phyloP scores from a whole-genome alignment of 148 eudicot species.

The Rhododendron ovatum region DNA sequence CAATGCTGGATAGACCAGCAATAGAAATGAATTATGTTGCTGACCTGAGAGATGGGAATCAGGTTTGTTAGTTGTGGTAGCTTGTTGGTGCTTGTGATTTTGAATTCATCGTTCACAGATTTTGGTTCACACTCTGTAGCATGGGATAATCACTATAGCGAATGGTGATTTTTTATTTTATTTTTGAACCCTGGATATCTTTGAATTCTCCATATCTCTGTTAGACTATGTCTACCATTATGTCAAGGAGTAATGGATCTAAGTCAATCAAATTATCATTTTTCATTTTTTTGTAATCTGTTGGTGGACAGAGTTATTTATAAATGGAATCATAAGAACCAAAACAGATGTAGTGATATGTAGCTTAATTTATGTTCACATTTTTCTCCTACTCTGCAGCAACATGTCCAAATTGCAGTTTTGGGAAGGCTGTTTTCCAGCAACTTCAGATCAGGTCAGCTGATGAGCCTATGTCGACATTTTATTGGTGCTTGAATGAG shows the following conservation, averaged over 20 bases:
- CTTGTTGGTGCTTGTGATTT: neutral
- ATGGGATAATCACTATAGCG: neutral
- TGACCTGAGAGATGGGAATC: neutral
- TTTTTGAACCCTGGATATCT: neutral
- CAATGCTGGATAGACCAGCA: too few relatives aligned
- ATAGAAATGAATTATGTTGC: too few relatives aligned
- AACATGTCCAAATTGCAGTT: neutral
- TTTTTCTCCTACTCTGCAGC: neutral
- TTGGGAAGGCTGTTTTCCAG: constrained; percentile 36
- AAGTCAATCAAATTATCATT: neutral
- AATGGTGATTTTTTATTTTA: too few relatives aligned
- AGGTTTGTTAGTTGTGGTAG: neutral
- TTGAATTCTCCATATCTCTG: neutral
- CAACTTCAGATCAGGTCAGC: constrained; percentile 76
- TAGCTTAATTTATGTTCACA: neutral
- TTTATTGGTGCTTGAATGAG: constrained; percentile 50
- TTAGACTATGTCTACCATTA: neutral
- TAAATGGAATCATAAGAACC: neutral
- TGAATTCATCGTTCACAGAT: neutral
- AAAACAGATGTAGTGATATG: neutral
- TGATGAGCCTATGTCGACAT: constrained; percentile 78
- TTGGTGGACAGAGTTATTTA: neutral
- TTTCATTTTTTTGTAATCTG: neutral
- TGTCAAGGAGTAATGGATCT: neutral
- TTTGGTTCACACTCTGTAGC: neutral